Evolutionary conservation across 2,329 filamentous ascomycete species (phyloP).

Genomic region (Aureobasidium sp.): DNA sequence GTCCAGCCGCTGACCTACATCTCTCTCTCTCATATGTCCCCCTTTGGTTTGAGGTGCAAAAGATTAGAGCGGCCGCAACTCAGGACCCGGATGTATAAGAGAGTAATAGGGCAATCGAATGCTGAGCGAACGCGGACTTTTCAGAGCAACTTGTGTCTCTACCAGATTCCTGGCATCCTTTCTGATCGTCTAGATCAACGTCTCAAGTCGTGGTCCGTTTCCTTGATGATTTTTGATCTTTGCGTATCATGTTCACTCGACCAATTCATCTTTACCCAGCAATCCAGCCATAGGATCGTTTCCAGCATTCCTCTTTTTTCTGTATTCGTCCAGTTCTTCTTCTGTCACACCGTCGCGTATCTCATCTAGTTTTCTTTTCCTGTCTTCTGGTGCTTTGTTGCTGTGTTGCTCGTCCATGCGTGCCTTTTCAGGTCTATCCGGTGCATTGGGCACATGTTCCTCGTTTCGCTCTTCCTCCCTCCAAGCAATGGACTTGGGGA

Average conservation of each 20-base stretch:
- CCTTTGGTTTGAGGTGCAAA: too few relatives aligned
- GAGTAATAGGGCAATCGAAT: too few relatives aligned
- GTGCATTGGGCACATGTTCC: slow-evolving; percentile 37
- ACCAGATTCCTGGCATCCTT: too few relatives aligned
- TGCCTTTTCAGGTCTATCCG: slow-evolving; percentile 34
- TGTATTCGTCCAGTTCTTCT: slow-evolving; percentile 79
- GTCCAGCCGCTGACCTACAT: neutral
- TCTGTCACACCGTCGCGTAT: slow-evolving; percentile 71
- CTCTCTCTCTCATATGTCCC: too few relatives aligned
- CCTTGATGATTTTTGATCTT: too few relatives aligned
- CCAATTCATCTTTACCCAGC: slow-evolving; percentile 63
- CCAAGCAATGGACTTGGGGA: slow-evolving; percentile 34
- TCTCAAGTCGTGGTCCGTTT: too few relatives aligned
- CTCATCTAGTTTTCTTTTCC: slow-evolving; percentile 70
- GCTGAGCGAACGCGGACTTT: too few relatives aligned
- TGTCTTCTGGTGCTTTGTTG: slow-evolving; percentile 26
- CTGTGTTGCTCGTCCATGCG: slow-evolving; percentile 28
- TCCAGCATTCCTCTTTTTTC: slow-evolving; percentile 62
- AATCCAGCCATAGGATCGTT: slow-evolving; percentile 84
- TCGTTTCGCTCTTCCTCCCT: slow-evolving; percentile 34
- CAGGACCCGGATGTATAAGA: too few relatives aligned
- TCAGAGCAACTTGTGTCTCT: too few relatives aligned
- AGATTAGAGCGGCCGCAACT: too few relatives aligned
- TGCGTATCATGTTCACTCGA: slow-evolving; percentile 29
- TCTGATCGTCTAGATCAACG: too few relatives aligned